Percentiles rank a stretch among this genome's conserved stretches.
Conservation (phyloP, 2,329 filamentous ascomycete genomes). For the Fusarium nanum region DNA sequence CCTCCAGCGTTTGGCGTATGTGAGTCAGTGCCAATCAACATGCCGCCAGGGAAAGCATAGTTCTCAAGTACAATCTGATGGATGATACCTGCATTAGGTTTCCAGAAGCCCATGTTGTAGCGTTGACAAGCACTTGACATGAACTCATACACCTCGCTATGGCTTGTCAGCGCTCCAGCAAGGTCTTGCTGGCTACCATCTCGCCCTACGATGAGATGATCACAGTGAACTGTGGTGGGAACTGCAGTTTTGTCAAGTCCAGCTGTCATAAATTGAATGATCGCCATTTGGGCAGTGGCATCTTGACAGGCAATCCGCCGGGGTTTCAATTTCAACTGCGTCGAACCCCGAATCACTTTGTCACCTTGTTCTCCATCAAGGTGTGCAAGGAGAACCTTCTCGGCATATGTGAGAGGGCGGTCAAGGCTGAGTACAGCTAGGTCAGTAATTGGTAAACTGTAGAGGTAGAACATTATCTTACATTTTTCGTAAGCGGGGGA, state of each 20-base stretch:
- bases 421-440: constrained; percentile 67
- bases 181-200: constrained; percentile 91
- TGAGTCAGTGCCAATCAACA: constrained; percentile 98
- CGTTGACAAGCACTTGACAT: constrained; percentile 89
- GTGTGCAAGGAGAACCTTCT: constrained; percentile 84
- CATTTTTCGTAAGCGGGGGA: background rate
- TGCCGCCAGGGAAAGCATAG: constrained; percentile 94
- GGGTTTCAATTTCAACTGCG: constrained; percentile 95
- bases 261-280: constrained; percentile 98
- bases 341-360: constrained; percentile 76
- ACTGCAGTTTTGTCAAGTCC: constrained; percentile 89
- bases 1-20: constrained; percentile 97
- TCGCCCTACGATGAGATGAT: constrained; percentile 97
- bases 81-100: constrained; percentile 91
- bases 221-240: constrained; percentile 97
- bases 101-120: constrained; percentile 96
- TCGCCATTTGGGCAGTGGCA: constrained; percentile 97
- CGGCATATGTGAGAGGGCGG: constrained; percentile 88
- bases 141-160: constrained; percentile 98
- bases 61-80: constrained; percentile 99
- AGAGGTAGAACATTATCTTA: background rate
- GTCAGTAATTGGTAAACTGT: background rate
- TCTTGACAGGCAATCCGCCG: constrained; percentile 99
- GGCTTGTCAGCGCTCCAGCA: constrained; percentile 83
- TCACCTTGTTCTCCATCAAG: constrained; percentile 82